Percentiles rank a stretch among this genome's conserved stretches.
Conservation (phyloP, 345 rosid genomes). For the Streptanthus diversifolius region DNA sequence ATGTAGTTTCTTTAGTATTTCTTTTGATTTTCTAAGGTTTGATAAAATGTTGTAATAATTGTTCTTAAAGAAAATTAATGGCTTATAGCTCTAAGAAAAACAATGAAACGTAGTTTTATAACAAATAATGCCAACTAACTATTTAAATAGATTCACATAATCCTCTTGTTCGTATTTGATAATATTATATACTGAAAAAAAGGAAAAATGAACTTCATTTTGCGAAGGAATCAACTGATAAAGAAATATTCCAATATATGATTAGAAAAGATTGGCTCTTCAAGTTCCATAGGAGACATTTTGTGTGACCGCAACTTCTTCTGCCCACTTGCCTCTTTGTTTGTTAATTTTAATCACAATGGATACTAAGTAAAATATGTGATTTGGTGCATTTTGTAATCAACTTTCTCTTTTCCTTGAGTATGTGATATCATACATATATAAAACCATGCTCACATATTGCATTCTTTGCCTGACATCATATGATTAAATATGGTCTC, state of each 20-base stretch:
- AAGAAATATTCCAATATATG: not conserved
- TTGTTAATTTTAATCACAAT: not conserved
- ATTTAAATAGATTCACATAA: slow-evolving; percentile 9
- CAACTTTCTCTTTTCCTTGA: not conserved
- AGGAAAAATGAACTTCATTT: not conserved
- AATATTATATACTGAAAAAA: not conserved
- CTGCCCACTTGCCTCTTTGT: slow-evolving; percentile 21
- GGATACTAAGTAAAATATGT: not conserved
- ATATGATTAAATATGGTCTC: not conserved
- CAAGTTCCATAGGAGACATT: slow-evolving; percentile 26
- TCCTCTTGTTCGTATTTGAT: not conserved
- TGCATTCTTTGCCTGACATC: not conserved
- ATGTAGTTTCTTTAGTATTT: not conserved
- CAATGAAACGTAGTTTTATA: not conserved
- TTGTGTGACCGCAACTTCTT: slow-evolving; percentile 8
- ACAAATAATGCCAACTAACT: not conserved
- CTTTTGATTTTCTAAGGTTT: not conserved
- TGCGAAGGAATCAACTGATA: slow-evolving; percentile 12
- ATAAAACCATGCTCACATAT: not conserved
- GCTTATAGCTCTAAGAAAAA: not conserved
- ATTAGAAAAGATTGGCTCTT: slow-evolving; percentile 23
- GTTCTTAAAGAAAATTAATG: not conserved
- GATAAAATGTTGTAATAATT: not conserved
- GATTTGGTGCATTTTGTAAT: not conserved
- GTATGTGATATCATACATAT: not conserved